These are phyloP conservation scores for Xylaria sp. DNA, from an alignment of 2,329 filamentous ascomycete species.

Conservation along the genomic window DNA sequence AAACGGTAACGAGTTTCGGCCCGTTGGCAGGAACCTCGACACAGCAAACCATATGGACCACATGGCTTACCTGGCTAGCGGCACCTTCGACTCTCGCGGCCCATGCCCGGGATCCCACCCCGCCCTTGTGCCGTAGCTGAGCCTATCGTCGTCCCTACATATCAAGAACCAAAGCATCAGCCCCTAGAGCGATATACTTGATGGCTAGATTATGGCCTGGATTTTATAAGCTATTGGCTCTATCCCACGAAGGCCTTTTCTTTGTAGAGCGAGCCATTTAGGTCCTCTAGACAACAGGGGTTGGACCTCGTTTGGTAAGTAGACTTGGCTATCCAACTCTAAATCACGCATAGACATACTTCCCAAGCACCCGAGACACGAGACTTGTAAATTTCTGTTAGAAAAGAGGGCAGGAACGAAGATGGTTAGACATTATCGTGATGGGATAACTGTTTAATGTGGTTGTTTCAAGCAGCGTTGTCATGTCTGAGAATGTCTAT, in stretches of 20 bases:
- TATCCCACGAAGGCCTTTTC: too few species aligned
- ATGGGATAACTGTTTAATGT: neutral
- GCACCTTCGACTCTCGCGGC: slow-evolving; percentile 51
- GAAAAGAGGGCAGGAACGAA: neutral
- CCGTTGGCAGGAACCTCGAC: slow-evolving; percentile 54
- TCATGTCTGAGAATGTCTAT: too few species aligned
- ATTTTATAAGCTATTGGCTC: too few species aligned
- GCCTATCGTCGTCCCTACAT: neutral
- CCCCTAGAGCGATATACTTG: neutral
- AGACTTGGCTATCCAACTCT: neutral
- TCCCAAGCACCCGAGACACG: neutral
- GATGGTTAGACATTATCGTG: neutral
- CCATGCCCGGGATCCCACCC: slow-evolving; percentile 54
- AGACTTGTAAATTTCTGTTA: neutral
- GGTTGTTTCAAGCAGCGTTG: too few species aligned
- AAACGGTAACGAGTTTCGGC: neutral
- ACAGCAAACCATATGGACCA: slow-evolving; percentile 56
- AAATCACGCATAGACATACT: neutral
- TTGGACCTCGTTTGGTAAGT: neutral
- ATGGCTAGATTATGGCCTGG: neutral
- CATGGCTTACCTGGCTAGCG: slow-evolving; percentile 55
- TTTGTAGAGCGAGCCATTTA: too few species aligned
- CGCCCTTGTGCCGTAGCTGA: slow-evolving; percentile 54
- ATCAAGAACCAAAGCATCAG: neutral
- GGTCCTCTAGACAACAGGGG: neutral